A percentile compares a stretch with the other conserved stretches of the same genome.
These are phyloP conservation scores for Arabis alpina DNA, from an alignment of 345 rosid species.

Conservation along the genomic window DNA sequence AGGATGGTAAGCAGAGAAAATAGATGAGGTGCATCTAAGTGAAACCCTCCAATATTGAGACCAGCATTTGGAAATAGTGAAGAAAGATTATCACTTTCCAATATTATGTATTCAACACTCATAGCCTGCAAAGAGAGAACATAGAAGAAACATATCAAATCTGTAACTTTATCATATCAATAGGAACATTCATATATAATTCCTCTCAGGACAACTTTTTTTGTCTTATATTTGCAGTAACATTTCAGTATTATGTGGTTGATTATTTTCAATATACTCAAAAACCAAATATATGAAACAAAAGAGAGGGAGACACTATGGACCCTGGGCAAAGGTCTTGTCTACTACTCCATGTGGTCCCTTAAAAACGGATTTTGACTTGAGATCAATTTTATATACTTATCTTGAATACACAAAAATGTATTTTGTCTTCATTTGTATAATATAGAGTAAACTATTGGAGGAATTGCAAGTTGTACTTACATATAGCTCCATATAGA, in stretches of 20 bases:
- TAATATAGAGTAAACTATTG: conserved; percentile 1
- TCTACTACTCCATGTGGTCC: conserved; percentile 38
- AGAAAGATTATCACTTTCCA: conserved; percentile 88
- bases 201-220: not conserved
- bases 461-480: conserved; percentile 51
- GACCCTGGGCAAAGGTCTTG: conserved; percentile 32
- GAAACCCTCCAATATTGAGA: conserved; percentile 59
- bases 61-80: conserved; percentile 85
- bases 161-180: not conserved
- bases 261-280: not conserved
- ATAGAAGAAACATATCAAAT: conserved; percentile 5
- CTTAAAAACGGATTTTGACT: conserved; percentile 7
- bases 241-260: conserved; percentile 20
- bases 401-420: not conserved
- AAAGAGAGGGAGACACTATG: conserved; percentile 21
- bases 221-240: not conserved
- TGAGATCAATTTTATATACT: conserved; percentile 8
- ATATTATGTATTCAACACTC: conserved; percentile 85
- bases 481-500: conserved; percentile 88
- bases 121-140: conserved; percentile 62
- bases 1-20: conserved; percentile 74
- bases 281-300: conserved; percentile 12
- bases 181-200: conserved; percentile 9
- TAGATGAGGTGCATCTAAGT: conserved; percentile 60
- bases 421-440: conserved; percentile 8